These are phyloP conservation scores for Hippophae tibetana DNA, from an alignment of 306 rosid species.

Conservation along the genomic window DNA sequence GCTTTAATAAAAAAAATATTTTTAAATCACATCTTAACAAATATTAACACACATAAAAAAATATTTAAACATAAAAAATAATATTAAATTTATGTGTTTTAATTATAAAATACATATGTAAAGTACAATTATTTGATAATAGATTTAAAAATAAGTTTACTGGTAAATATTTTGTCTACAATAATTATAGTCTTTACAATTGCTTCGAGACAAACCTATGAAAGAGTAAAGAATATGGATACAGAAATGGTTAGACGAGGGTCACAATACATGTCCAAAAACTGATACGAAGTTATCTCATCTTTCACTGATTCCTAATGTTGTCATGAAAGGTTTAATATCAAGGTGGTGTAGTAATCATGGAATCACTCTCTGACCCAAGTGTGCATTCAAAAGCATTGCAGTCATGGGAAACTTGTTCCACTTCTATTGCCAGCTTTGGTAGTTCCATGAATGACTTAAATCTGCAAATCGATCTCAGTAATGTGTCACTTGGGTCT, in stretches of 20 bases:
- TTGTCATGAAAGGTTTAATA: conserved; percentile 20
- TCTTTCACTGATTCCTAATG: conserved; percentile 16
- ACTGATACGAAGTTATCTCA: conserved; percentile 15
- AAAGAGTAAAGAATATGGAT: conserved; percentile 23
- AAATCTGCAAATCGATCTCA: conserved; percentile 1
- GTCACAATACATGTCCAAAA: conserved; percentile 21
- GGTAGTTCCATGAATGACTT: conserved; percentile 12
- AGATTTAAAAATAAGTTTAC: too few species aligned
- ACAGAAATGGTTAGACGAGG: conserved; percentile 22
- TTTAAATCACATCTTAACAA: too few species aligned
- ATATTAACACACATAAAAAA: too few species aligned
- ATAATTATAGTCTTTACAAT: conserved; percentile 5
- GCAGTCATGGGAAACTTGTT: background rate
- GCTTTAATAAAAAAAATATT: too few species aligned
- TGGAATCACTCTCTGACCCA: conserved; percentile 19
- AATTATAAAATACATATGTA: too few species aligned
- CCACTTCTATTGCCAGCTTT: conserved; percentile 19
- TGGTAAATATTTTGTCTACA: too few species aligned
- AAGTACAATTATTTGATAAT: too few species aligned
- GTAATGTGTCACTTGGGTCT: conserved; percentile 20
- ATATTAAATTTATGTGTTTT: too few species aligned
- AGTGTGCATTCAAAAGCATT: background rate
- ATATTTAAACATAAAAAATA: too few species aligned
- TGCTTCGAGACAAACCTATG: conserved; percentile 22
- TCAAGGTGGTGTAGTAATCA: conserved; percentile 17